Evolutionary conservation across 2,329 filamentous ascomycete genomes (phyloP), one percentile per base, ranked within the genome.

Genomic region (Parafenestella ontariensis): DNA sequence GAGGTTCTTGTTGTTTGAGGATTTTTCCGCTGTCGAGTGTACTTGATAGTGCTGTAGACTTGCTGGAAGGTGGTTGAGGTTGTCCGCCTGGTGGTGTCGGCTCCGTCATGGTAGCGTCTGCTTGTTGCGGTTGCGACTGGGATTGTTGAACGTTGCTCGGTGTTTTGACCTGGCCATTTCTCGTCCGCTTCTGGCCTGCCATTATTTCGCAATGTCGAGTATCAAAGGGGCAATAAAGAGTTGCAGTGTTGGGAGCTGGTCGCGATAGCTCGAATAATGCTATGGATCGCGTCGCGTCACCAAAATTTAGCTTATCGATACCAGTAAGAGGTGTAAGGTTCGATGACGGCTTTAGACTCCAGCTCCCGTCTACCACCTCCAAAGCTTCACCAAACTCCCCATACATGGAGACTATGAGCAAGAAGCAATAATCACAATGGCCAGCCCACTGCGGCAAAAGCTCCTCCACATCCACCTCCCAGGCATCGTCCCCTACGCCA

Each of bases 401-500:
- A 34, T 24, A 21, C 6, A 40, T 15, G 2, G 13, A 21, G 8
- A 36, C 3, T 21, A 55, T 49, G 52, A 29, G 34, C 45, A 40
- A 39, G 33, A 10, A 23, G 23, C 42, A 39, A 53, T 54, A 28
- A 34, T 41, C 42, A 46, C 28, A 18, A 59, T 61, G 55, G 46
- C 54, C 20, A 45, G 59, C 64, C 59, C 68, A 57, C 84, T 85
- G 82, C 77, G 78, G 64, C 80, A 86, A 8, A 49, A 36, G 64
- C 80, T 88, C 65, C 79, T 81, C n/a, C 87, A 89, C 73, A 78
- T 89, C 58, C 85, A 85, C 65, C 76, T 89, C 52, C 82, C 80
- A 3, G 70, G 75, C 56, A 74, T 83, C 48, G 82, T 82, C 10
- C 77, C 82, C 40, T 89, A 89, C 69, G 67, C 74, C 13, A 78